Percentiles rank a stretch among this genome's conserved stretches.
Evolutionary conservation across 306 rosid genomes (phyloP).

Genomic region (Geum urbanum): DNA sequence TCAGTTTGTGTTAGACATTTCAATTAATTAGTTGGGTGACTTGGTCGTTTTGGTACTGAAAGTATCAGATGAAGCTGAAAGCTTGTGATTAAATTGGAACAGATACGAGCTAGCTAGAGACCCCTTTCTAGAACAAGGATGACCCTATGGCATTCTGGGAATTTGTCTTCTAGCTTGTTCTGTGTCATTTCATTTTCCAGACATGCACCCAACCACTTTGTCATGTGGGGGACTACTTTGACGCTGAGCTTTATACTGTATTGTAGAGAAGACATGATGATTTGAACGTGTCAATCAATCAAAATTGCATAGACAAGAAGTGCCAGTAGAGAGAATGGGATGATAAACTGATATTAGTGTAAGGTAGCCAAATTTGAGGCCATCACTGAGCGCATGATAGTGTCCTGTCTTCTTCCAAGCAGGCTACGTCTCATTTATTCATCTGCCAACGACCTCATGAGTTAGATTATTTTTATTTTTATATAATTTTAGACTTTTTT

Average conservation of each 20-base stretch:
- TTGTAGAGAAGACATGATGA: neutral
- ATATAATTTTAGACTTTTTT: no score
- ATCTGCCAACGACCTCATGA: no score
- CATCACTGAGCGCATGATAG: neutral
- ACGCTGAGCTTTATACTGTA: neutral
- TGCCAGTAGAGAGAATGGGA: neutral
- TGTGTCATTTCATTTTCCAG: neutral
- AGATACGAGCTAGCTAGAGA: no score
- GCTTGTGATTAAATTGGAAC: no score
- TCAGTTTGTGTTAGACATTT: no score
- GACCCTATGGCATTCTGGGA: neutral
- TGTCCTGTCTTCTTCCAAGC: neutral
- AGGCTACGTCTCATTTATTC: neutral
- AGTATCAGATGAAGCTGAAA: no score
- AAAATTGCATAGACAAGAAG: neutral
- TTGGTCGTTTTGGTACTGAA: no score
- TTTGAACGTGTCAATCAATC: neutral
- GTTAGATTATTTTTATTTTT: no score
- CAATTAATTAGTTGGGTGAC: no score
- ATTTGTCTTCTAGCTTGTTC: neutral
- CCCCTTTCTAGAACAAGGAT: no score
- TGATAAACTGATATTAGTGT: neutral
- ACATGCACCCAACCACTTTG: neutral
- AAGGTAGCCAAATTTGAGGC: neutral
- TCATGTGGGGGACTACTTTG: neutral